Conservation (phyloP, 176 grass and related monocot genomes). For the Hordeum vulgare region MorexV3_pseudomolecules_assembly NC_058522.1:185899841-185900340, state of each 20-base stretch:
- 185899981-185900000: slow-evolving; percentile 89
- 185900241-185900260: background rate
- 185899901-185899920: slow-evolving; percentile 99
- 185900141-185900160: slow-evolving; percentile 20
- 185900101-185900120: slow-evolving; percentile 97
- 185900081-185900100: slow-evolving; percentile 99
- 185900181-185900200: slow-evolving; percentile 1
- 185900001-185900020: slow-evolving; percentile 94
- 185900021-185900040: slow-evolving; percentile 65
- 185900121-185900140: slow-evolving; percentile 94
- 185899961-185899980: slow-evolving; percentile 97
- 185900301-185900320: background rate
- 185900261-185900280: background rate
- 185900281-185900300: background rate
- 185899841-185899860: background rate
- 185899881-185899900: slow-evolving; percentile 94
- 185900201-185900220: background rate
- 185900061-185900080: slow-evolving; percentile 96
- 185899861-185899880: slow-evolving; percentile 92
- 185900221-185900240: background rate
- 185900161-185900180: slow-evolving; percentile 11
- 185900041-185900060: slow-evolving; percentile 88
- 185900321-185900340: background rate
- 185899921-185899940: slow-evolving; percentile 99
- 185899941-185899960: slow-evolving; percentile 96